phyloP scores from a whole-genome alignment of 768 basidiomycete species.

The Melanogaster broomeanus region DNA sequence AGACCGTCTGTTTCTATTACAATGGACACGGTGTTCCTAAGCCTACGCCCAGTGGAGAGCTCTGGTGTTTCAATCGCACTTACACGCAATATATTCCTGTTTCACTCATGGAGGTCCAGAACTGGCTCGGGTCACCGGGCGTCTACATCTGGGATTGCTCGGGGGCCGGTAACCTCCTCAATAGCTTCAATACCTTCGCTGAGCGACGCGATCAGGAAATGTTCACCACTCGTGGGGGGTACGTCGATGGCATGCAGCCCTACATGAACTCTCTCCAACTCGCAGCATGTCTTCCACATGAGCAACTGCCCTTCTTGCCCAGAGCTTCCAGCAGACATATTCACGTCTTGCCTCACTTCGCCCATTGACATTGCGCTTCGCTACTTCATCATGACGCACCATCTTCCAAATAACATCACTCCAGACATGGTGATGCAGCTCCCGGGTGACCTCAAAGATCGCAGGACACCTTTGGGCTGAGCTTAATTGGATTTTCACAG shows the following conservation, averaged over 20 bases:
- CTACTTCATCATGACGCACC: conserved; percentile 89
- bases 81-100: conserved; percentile 99
- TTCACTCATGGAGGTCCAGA: conserved; percentile 89
- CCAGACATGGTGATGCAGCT: conserved; percentile 93
- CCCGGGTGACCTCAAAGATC: conserved; percentile 95
- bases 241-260: conserved; percentile 60
- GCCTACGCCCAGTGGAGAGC: conserved; percentile 91
- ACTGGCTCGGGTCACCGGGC: conserved; percentile 91
- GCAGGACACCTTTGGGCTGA: conserved; percentile 95
- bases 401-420: conserved; percentile 76
- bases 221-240: conserved; percentile 57
- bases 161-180: conserved; percentile 90
- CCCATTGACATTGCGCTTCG: conserved; percentile 98
- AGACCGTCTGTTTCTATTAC: conserved; percentile 94
- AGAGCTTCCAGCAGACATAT: conserved; percentile 95
- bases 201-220: conserved; percentile 73
- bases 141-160: conserved; percentile 99
- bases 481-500: conserved; percentile 99
- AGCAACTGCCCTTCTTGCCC: conserved; percentile 93
- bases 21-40: conserved; percentile 99
- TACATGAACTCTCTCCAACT: conserved; percentile 91
- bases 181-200: conserved; percentile 84
- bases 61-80: conserved; percentile 97
- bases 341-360: conserved; percentile 96
- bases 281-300: conserved; percentile 89